Percentiles rank a stretch among this genome's conserved stretches.
These are phyloP conservation scores for Mortierella hygrophila DNA, from an alignment of 192 early-diverging fungal species.

Conservation along the genomic window DNA sequence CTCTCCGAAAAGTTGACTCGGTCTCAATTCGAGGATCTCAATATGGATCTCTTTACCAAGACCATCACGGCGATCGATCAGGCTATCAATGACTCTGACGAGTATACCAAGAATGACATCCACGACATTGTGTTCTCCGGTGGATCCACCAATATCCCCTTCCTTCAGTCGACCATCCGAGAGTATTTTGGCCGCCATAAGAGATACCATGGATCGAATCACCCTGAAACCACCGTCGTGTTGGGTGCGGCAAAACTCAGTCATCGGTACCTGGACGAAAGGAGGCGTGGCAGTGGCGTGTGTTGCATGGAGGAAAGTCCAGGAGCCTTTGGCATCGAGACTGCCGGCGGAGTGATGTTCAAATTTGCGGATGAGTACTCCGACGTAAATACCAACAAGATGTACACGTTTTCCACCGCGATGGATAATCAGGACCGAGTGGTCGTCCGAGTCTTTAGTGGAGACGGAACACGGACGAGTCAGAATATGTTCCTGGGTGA, in stretches of 20 bases:
- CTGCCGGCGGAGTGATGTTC: conserved; percentile 92
- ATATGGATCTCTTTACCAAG: conserved; percentile 88
- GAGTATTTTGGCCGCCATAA: conserved; percentile 90
- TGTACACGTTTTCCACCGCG: conserved; percentile 94
- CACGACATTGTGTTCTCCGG: conserved; percentile 90
- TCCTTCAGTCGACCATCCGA: conserved; percentile 84
- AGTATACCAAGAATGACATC: conserved; percentile 78
- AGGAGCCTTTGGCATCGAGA: conserved; percentile 90
- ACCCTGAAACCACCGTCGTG: conserved; percentile 86
- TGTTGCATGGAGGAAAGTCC: conserved; percentile 59
- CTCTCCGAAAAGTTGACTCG: conserved; percentile 88
- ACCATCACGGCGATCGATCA: conserved; percentile 86
- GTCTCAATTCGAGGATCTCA: conserved; percentile 91
- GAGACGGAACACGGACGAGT: conserved; percentile 89
- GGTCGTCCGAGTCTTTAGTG: conserved; percentile 94
- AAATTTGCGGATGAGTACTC: conserved; percentile 82
- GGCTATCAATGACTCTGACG: conserved; percentile 82
- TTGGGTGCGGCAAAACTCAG: conserved; percentile 87
- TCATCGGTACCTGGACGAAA: conserved; percentile 1
- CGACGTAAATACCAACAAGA: conserved; percentile 85
- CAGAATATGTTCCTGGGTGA: conserved; percentile 95
- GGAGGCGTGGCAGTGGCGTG: conserved; percentile 59
- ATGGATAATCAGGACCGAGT: conserved; percentile 94
- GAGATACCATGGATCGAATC: conserved; percentile 84
- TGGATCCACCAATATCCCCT: conserved; percentile 90